Base-by-base conservation (phyloP, 2,329 filamentous ascomycete genomes). In the Fusarium mexicanum region DNA sequence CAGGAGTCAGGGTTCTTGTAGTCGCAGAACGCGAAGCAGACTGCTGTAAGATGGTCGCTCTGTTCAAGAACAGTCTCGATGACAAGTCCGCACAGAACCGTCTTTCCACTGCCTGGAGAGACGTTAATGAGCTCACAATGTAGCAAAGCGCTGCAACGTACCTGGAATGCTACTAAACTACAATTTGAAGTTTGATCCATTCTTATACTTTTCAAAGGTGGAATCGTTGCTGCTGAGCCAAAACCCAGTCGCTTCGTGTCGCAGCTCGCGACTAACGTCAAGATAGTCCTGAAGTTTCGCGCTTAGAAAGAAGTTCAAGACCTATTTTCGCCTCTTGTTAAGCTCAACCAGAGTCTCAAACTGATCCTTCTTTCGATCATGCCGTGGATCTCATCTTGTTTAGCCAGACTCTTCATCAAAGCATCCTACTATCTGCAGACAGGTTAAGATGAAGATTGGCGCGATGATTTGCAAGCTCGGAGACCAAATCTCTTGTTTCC, bases 301-400 rank as follows among this genome's bases (percentile, higher is more conserved):
- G 3, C 41, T 37, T 2, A 59, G 29, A 12, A 64, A 59, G 51
- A 64, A 64, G 4, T 50, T 24, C 17, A 59, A 26, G 5, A 64
- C 33, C 24, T 64, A 43, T 11, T 59, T 59, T 2, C 37, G 61
- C 8, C 29, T 29, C 16, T 35, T 35, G 8, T 58, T 59, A 2
- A 64, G 41, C 35, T 59, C 33, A 10, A 64, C 29, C 7, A 43
- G 18, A 8, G 61, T 64, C 8, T 64, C 53, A 17, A 64, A 13
- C 61, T 64, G 14, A 64, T 44, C 5, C n/a, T 50, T 2, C 53
- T 26, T 8, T 64, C n/a, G 12, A 64, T 59, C 22, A 59, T 33
- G 9, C 33, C 35, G 2, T 48, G 35, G 8, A 64, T 47, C 14
- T 59, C 35, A 22, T 48, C 61, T 14, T 64, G 53, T 8, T 50